phyloP scores from a whole-genome alignment of 495 filamentous ascomycete genomes.

The Hypoxylon subgilvum region DNA sequence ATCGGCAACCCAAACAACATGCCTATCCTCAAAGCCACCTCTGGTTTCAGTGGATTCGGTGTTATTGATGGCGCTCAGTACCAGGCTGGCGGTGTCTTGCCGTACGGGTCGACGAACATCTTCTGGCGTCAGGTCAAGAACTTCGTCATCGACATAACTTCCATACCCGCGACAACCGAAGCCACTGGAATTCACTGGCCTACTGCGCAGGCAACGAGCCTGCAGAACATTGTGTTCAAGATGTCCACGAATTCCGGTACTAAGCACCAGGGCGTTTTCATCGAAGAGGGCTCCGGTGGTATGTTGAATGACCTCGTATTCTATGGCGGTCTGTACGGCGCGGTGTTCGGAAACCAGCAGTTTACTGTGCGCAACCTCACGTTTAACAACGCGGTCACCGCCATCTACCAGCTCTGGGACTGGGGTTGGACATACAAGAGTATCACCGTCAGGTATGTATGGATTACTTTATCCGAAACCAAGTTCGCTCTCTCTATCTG shows the following conservation, averaged over 20 bases:
- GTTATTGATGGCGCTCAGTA: slow-evolving; percentile 68
- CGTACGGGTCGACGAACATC: slow-evolving; percentile 65
- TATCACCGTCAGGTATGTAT: slow-evolving; percentile 54
- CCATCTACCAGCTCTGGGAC: slow-evolving; percentile 57
- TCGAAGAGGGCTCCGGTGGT: slow-evolving; percentile 76
- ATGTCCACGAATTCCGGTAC: slow-evolving; percentile 63
- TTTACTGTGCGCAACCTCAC: slow-evolving; percentile 77
- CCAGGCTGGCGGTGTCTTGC: slow-evolving; percentile 33
- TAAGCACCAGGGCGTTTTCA: slow-evolving; percentile 76
- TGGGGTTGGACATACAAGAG: slow-evolving; percentile 74
- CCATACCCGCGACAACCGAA: slow-evolving; percentile 57
- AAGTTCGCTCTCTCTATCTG: background rate
- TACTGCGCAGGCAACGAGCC: slow-evolving; percentile 72
- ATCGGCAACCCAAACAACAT: slow-evolving; percentile 72
- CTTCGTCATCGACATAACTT: slow-evolving; percentile 72
- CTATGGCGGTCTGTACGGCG: slow-evolving; percentile 69
- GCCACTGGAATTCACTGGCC: slow-evolving; percentile 80
- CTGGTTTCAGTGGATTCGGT: slow-evolving; percentile 62
- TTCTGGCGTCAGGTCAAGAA: slow-evolving; percentile 81
- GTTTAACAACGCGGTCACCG: slow-evolving; percentile 63
- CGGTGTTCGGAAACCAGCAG: slow-evolving; percentile 76
- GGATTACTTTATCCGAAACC: background rate
- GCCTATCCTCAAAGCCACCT: slow-evolving; percentile 68
- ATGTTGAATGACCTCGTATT: slow-evolving; percentile 77
- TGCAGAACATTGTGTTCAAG: slow-evolving; percentile 74